A percentile compares a stretch with the other conserved stretches of the same genome.
phyloP scores from a whole-genome alignment of 371 early-diverging fungal species.

The Blastocladiella emersonii region DNA sequence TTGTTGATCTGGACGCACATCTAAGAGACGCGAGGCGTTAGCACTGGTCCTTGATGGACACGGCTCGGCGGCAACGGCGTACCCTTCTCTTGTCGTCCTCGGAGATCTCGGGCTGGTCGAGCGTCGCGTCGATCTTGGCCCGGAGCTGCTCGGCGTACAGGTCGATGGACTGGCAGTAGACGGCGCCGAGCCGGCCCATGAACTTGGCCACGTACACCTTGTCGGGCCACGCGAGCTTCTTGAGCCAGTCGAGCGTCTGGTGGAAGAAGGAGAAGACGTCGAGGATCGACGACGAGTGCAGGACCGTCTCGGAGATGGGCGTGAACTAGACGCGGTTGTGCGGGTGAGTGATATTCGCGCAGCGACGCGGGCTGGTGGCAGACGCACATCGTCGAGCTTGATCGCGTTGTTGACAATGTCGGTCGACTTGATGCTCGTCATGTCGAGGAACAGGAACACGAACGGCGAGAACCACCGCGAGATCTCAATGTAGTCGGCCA shows the following conservation, averaged over 20 bases:
- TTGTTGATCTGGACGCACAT: slow-evolving; percentile 51
- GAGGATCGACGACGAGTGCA: slow-evolving; percentile 65
- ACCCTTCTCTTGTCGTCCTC: background rate
- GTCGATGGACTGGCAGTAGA: slow-evolving; percentile 28
- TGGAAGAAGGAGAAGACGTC: slow-evolving; percentile 63
- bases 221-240: slow-evolving; percentile 63
- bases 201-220: slow-evolving; percentile 49
- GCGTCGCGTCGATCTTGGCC: slow-evolving; percentile 10
- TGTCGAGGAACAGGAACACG: slow-evolving; percentile 40
- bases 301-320: slow-evolving; percentile 38
- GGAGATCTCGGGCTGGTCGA: background rate
- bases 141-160: slow-evolving; percentile 26
- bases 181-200: slow-evolving; percentile 51
- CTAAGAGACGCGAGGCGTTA: slow-evolving; percentile 18
- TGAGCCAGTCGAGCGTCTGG: slow-evolving; percentile 52
- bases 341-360: slow-evolving; percentile 12
- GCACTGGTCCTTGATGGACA: slow-evolving; percentile 15
- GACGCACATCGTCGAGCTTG: slow-evolving; percentile 40
- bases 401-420: slow-evolving; percentile 51
- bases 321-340: slow-evolving; percentile 31
- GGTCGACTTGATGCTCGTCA: slow-evolving; percentile 33
- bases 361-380: slow-evolving; percentile 11
- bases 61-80: slow-evolving; percentile 6
- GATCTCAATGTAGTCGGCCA: background rate
- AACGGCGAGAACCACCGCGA: slow-evolving; percentile 41